Evolutionary conservation across 441 rosid species (phyloP).

Genomic region (Codiaeum variegatum): DNA sequence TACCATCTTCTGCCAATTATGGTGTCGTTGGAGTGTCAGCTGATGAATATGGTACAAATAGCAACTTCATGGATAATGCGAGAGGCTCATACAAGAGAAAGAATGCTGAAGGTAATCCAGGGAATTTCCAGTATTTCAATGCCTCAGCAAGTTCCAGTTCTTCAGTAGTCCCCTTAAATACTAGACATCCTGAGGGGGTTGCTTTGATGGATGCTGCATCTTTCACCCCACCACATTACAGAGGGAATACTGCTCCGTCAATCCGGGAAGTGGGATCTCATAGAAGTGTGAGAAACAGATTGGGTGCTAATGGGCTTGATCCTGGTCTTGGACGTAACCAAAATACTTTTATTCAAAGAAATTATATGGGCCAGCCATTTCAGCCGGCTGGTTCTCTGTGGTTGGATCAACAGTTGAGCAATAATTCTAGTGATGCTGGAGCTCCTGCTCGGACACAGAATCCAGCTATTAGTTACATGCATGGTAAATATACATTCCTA

Average conservation of each 20-base stretch:
- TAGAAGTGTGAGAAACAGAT: conserved; percentile 59
- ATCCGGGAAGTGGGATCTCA: conserved; percentile 46
- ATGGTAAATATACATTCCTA: conserved; percentile 37
- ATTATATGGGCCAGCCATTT: conserved; percentile 49
- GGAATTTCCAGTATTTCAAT: conserved; percentile 46
- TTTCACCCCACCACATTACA: conserved; percentile 36
- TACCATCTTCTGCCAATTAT: conserved; percentile 43
- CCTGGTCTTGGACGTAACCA: conserved; percentile 46
- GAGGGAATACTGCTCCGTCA: conserved; percentile 39
- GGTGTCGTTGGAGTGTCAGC: conserved; percentile 48
- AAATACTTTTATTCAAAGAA: conserved; percentile 52
- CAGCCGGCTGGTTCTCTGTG: conserved; percentile 43
- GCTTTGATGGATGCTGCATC: conserved; percentile 37
- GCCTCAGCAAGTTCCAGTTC: conserved; percentile 49
- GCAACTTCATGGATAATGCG: conserved; percentile 43
- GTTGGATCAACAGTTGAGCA: conserved; percentile 44
- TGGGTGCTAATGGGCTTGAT: conserved; percentile 47
- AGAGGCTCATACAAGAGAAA: conserved; percentile 70
- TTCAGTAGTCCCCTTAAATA: conserved; percentile 33
- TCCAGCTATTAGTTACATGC: conserved; percentile 47
- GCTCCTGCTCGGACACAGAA: conserved; percentile 56
- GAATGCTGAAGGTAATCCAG: conserved; percentile 49
- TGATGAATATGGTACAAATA: conserved; percentile 50
- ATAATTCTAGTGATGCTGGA: conserved; percentile 41
- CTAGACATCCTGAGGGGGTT: conserved; percentile 50